Conservation (phyloP, 495 filamentous ascomycete genomes). For the Podospora fimiseda region DNA sequence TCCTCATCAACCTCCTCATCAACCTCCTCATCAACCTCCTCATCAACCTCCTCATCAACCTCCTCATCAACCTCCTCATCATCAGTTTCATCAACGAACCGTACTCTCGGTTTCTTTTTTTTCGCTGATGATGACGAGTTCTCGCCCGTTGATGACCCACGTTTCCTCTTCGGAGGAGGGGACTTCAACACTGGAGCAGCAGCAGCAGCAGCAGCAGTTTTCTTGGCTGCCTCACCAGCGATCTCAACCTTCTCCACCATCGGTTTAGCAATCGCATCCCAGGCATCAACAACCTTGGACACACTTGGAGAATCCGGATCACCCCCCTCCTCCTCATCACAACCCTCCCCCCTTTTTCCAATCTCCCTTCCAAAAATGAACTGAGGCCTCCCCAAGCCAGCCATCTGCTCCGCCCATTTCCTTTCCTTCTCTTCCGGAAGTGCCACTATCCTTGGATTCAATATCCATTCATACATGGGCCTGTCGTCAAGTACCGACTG, state of each 20-base stretch:
- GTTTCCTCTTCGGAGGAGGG: conserved; percentile 1
- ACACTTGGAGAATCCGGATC: neutral
- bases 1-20: neutral
- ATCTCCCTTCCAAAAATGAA: conserved; percentile 53
- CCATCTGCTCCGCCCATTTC: conserved; percentile 48
- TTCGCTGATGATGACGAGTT: neutral
- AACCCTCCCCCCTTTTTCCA: conserved; percentile 20
- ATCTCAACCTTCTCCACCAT: too few relatives aligned
- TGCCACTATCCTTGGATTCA: conserved; percentile 59
- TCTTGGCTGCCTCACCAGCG: too few relatives aligned
- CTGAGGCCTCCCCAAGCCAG: conserved; percentile 46
- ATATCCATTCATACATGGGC: conserved; percentile 71
- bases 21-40: neutral
- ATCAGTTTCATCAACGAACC: conserved; percentile 3
- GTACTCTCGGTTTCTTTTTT: conserved; percentile 7
- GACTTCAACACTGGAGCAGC: too few relatives aligned
- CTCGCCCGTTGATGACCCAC: neutral
- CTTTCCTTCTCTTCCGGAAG: conserved; percentile 38
- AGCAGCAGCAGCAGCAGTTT: too few relatives aligned
- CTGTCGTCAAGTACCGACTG: conserved; percentile 69
- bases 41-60: neutral
- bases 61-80: neutral
- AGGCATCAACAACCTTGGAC: neutral
- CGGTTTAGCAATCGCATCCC: too few relatives aligned
- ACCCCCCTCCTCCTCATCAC: conserved; percentile 35